phyloP scores from a whole-genome alignment of 2,329 filamentous ascomycete species.

The Claviceps paspali region DNA sequence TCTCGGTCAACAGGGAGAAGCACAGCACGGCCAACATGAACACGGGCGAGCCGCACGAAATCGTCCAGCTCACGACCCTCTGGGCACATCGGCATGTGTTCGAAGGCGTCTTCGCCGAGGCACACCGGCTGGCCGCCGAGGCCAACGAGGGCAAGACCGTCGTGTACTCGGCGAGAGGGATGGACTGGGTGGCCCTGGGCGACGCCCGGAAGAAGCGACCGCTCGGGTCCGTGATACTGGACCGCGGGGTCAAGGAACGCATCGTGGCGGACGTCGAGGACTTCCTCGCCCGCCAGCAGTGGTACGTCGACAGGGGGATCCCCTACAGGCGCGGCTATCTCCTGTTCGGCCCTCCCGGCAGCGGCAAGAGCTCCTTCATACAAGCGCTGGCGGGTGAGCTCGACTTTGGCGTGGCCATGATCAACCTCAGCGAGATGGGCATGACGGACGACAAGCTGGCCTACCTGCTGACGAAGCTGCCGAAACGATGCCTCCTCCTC shows the following conservation, averaged over 20 bases:
- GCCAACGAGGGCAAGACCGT: slow-evolving; percentile 84
- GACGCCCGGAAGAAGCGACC: slow-evolving; percentile 76
- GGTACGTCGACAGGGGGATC: slow-evolving; percentile 91
- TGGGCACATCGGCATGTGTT: slow-evolving; percentile 84
- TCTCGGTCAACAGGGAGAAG: slow-evolving; percentile 74
- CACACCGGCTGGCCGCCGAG: slow-evolving; percentile 62
- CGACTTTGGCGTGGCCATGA: slow-evolving; percentile 82
- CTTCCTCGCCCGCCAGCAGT: slow-evolving; percentile 63
- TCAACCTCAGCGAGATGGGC: slow-evolving; percentile 80
- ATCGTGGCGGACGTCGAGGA: slow-evolving; percentile 71
- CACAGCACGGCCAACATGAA: slow-evolving; percentile 67
- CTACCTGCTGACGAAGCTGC: slow-evolving; percentile 71
- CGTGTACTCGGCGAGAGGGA: slow-evolving; percentile 73
- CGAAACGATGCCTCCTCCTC: slow-evolving; percentile 65
- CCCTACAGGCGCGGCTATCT: slow-evolving; percentile 84
- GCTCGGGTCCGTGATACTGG: slow-evolving; percentile 73
- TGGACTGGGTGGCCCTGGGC: slow-evolving; percentile 75
- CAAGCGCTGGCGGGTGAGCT: slow-evolving; percentile 86
- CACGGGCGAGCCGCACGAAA: slow-evolving; percentile 86
- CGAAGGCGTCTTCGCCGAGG: slow-evolving; percentile 76
- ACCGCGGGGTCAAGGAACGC: slow-evolving; percentile 66
- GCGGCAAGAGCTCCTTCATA: slow-evolving; percentile 91
- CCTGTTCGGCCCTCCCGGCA: slow-evolving; percentile 77
- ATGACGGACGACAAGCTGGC: slow-evolving; percentile 83
- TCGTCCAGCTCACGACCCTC: slow-evolving; percentile 78